Base-by-base conservation (phyloP, 2,329 filamentous ascomycete species). In the Penicillium polonicum region DNA sequence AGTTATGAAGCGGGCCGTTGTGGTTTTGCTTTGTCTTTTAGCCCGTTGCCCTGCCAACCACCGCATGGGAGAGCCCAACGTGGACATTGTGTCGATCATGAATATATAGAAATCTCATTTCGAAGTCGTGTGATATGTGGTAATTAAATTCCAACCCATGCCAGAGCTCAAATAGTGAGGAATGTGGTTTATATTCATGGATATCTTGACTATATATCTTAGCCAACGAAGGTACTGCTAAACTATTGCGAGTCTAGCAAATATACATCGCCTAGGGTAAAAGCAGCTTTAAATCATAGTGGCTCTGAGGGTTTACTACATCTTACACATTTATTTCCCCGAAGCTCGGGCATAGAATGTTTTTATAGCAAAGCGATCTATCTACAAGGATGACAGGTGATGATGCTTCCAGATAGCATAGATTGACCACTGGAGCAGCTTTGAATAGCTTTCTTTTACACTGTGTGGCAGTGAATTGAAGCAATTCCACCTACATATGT, bases 21-120 rank as follows among this genome's bases (percentile, higher is more conserved):
- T 15, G 57, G 49, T 59, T 59, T 49, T 49, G 51, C 46, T 42
- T 50, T 54, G 57, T 46, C 8, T 41, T 15, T 42, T n/a, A 27
- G 7, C 27, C 31, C 42, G 57, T 61, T 59, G 57, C 57, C 59
- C 38, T 25, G 59, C 44, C 59, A 61, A 61, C 59, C 3, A 29
- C 19, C 17, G 29, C 23, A 49, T 27, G 33, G 46, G 9, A 25
- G 33, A 25, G 33, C 33, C 33, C 15, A 31, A 48, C 45, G 45
- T 50, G 12, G 35, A 3, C 43, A 36, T 23, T 6, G 6, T 27
- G 48, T 15, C 48, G 48, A 51, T 51, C 36, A 31, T 21, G 3
- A 5, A 31, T 19, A 4, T 51, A 31, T 41, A 17, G 13, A 15
- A 15, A 31, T 31, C 9, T 23, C n/a, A 13, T 12, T 21, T 9